phyloP scores from a whole-genome alignment of 202 grass and related monocot species.

The Alloteropsis angusta region DNA sequence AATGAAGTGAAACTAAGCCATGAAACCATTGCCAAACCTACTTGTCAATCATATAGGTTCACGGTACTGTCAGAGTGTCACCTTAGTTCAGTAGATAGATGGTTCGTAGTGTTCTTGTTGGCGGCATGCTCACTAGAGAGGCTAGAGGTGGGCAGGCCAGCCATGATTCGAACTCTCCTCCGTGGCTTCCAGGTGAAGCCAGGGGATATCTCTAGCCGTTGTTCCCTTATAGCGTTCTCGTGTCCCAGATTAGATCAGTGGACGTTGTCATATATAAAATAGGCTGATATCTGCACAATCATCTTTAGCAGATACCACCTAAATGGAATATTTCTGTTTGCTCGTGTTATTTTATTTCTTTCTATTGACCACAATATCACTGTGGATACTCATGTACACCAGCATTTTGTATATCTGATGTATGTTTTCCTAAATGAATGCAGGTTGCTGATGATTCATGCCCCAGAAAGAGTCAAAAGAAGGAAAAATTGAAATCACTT shows the following conservation, averaged over 20 bases:
- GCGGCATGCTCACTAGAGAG: not conserved
- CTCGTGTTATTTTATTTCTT: not conserved
- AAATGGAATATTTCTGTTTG: not conserved
- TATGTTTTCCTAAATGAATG: not conserved
- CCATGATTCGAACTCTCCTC: not conserved
- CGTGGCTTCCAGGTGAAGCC: not conserved
- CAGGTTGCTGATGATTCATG: slow-evolving; percentile 28
- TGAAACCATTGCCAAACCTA: not conserved
- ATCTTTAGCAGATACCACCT: not conserved
- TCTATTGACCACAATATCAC: not conserved
- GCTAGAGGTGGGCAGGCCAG: not conserved
- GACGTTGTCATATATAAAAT: not conserved
- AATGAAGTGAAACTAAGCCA: not conserved
- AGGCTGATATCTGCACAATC: not conserved
- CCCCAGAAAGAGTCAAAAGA: slow-evolving; percentile 22
- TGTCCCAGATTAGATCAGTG: not conserved
- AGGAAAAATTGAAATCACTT: slow-evolving; percentile 6
- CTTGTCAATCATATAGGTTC: not conserved
- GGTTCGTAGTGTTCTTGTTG: not conserved
- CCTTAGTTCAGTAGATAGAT: not conserved
- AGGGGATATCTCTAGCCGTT: not conserved
- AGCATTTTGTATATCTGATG: not conserved
- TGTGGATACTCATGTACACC: not conserved
- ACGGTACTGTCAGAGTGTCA: not conserved
- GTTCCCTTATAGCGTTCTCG: not conserved